A percentile compares a stretch with the other conserved stretches of the same genome.
Evolutionary conservation across 2,329 filamentous ascomycete genomes (phyloP).

Genomic region (Oidium heveae): DNA sequence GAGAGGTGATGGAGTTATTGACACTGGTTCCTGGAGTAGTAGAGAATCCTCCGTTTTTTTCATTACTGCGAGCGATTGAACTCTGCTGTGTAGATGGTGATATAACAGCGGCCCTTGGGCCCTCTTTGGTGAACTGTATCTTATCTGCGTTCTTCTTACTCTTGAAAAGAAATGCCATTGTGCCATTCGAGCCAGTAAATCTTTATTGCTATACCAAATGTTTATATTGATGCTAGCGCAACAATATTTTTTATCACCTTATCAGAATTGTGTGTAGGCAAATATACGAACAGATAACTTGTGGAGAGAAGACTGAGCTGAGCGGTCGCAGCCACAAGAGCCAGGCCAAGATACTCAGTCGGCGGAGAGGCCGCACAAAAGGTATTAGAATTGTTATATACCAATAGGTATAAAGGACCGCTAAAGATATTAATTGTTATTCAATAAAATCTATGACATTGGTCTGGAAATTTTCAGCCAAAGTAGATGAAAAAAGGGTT

Average conservation of each 20-base stretch:
- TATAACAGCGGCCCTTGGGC: constrained; percentile 8
- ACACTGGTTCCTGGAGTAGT: constrained; percentile 31
- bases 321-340: neutral
- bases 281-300: neutral
- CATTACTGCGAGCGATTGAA: constrained; percentile 20
- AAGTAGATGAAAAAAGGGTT: neutral
- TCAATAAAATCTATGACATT: too few species aligned
- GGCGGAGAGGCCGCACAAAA: neutral
- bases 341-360: neutral
- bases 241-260: neutral
- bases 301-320: neutral
- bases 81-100: constrained; percentile 23
- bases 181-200: constrained; percentile 14
- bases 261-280: neutral
- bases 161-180: constrained; percentile 65
- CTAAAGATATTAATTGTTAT: neutral
- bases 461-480: neutral
- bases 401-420: neutral
- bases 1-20: constrained; percentile 35
- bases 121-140: constrained; percentile 18
- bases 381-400: neutral
- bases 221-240: neutral
- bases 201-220: neutral
- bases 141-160: constrained; percentile 53
- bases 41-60: constrained; percentile 33